Base-by-base conservation (phyloP, 2,329 filamentous ascomycete genomes). In the Epichloe festucae region DNA sequence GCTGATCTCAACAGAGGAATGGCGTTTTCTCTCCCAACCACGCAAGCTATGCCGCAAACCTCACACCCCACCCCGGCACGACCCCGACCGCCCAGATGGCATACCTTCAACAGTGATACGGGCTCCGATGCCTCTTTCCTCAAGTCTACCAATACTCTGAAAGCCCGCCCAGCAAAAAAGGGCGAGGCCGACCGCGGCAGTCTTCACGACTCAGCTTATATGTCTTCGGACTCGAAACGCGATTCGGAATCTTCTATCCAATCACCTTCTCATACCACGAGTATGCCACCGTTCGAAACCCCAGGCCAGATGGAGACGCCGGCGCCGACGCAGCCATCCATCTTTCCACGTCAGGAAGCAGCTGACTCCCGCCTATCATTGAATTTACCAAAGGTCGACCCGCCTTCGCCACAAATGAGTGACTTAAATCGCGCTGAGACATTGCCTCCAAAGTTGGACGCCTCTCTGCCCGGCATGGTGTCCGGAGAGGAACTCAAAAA, bases 1-100 rank as follows among this genome's bases (percentile, higher is more conserved):
- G 78, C 81, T n/a, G 86, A 90, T 60, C 73, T 78, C 38, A 83
- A 82, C 58, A 69, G 70, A 43, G 67, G 70, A 47, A 71, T 66
- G 46, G 62, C 68, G 0, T 68, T 68, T 40, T 79, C 65, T 36
- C 65, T 84, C 8, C 67, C 70, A 52, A 64, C 69, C 45, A 59
- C 72, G 1, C 71, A 76, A 53, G 75, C 78, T 54, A 65, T 67
- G 23, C 67, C 68, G 27, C 62, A 59, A 12, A 61, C 60, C 27
- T 60, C 64, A 12, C 57, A 56, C 48, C 59, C 63, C 14, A 59
- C 64, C 5, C 58, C 62, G 17, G 56, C 62, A 34, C 70, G 75
- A 17, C 74, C 74, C 21, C 67, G 65, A 31, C 69, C 71, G 35
- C 61, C 70, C 10, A 70, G 73, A 59, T 72, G 73, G 66, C 68